Conservation (phyloP, 202 grass and related monocot species). For the Saccharum hybrid region DNA sequence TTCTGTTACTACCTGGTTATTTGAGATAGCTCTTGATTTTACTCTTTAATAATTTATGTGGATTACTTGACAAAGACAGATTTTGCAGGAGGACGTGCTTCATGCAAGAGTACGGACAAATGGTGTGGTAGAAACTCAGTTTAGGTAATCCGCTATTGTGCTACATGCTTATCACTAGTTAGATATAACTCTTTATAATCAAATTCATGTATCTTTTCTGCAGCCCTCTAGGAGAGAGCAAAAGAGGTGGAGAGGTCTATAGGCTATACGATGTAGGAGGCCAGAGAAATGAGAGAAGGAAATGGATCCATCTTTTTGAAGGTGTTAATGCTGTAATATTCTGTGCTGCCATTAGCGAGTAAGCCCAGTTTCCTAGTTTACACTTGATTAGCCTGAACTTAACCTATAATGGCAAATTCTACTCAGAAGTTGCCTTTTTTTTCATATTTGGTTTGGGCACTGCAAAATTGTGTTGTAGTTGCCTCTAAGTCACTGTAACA, state of each 20-base stretch:
- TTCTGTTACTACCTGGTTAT: conserved; percentile 5
- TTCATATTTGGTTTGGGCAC: conserved; percentile 16
- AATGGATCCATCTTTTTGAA: conserved; percentile 99
- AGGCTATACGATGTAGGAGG: conserved; percentile 94
- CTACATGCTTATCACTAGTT: conserved; percentile 10
- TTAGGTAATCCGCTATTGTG: conserved; percentile 63
- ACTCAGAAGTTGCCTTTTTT: not conserved
- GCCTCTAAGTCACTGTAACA: not conserved
- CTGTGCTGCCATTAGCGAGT: conserved; percentile 99
- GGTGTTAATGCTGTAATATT: conserved; percentile 96
- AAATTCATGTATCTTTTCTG: conserved; percentile 33
- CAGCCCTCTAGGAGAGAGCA: conserved; percentile 93
- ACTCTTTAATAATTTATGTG: not conserved
- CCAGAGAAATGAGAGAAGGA: conserved; percentile 99
- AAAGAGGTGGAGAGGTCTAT: conserved; percentile 96
- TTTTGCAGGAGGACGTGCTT: conserved; percentile 89
- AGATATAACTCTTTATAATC: conserved; percentile 1
- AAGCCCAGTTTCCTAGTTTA: conserved; percentile 44
- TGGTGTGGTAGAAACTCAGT: conserved; percentile 94
- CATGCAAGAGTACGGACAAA: conserved; percentile 93
- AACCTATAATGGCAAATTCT: conserved; percentile 16
- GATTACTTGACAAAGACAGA: conserved; percentile 2
- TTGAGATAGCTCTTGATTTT: conserved; percentile 12
- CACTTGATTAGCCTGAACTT: conserved; percentile 9
- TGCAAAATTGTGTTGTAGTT: not conserved